Evolutionary conservation across 768 basidiomycete species (phyloP), one percentile per base, ranked within the genome.

Genomic region (Rhodosporidiobolus odoratus): DNA sequence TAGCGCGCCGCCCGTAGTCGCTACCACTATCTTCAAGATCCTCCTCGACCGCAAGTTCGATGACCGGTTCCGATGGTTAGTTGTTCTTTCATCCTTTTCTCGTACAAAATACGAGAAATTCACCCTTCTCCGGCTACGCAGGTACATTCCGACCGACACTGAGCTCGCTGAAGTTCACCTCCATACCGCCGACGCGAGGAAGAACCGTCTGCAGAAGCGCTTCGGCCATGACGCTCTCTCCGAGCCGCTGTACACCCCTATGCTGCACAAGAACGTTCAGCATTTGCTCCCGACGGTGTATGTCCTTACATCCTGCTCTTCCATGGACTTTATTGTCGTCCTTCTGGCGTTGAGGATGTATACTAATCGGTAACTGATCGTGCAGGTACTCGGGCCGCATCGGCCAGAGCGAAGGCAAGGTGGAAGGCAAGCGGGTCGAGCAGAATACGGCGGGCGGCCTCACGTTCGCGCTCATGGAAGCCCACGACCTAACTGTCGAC

Each of bases 191-290:
- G 94, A 97, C 78, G 82, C 84, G 66, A 83, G 84, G 45, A 84
- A 88, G 64, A 84, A 89, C 77, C 85, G 89, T 41, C 85, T 98
- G 38, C 88, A 88, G 81, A 92, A 88, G 78, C 88, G 95, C 37
- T 99, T 98, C 81, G 90, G 94, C 1, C 96, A 99, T 79, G 94
- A 96, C 2, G 90, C 93, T 23, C 83, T 99, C 57, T 86, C 92
- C 74, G 80, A 75, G 53, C 69, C 68, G 38, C 72, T 75, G 15
- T 77, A 70, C 69, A 76, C 75, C 21, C 74, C 74, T 1, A 76
- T 81, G 71, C 80, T 82, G 72, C 81, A 82, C 62, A 81, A 82
- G 73, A 79, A 79, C 67, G 71, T 72, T 7, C 80, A 81, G 66
- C 80, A 82, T 63, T 62, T 72, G 9, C 72, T 81, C 4, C 69